Evolutionary conservation across 495 filamentous ascomycete genomes (phyloP).

Genomic region (Melanomma pulvis-pyrius): DNA sequence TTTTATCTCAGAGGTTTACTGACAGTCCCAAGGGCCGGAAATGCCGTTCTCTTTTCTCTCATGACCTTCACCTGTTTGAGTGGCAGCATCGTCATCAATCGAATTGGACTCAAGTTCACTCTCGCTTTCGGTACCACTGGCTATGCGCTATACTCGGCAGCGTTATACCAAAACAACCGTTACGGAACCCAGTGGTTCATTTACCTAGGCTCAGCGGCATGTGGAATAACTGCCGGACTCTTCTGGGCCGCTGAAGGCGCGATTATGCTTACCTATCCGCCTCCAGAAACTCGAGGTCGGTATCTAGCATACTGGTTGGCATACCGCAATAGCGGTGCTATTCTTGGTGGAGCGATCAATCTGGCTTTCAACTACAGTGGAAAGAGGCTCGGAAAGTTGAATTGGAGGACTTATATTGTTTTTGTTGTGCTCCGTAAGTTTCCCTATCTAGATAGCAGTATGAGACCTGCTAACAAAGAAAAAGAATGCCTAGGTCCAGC

Average conservation of each 20-base stretch:
- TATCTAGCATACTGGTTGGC: slow-evolving; percentile 16
- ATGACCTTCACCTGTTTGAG: slow-evolving; percentile 5
- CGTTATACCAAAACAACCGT: slow-evolving; percentile 15
- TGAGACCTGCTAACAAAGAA: background rate
- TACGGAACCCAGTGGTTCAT: slow-evolving; percentile 17
- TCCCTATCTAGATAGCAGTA: background rate
- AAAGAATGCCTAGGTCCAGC: slow-evolving; percentile 12
- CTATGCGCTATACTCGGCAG: slow-evolving; percentile 9
- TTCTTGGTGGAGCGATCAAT: slow-evolving; percentile 9
- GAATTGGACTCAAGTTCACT: slow-evolving; percentile 4
- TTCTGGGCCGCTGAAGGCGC: too few relatives aligned
- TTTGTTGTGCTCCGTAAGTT: slow-evolving; percentile 14
- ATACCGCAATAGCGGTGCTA: slow-evolving; percentile 10
- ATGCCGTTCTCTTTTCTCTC: background rate
- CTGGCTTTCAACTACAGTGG: slow-evolving; percentile 17
- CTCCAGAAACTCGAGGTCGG: background rate
- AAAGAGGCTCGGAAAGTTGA: slow-evolving; percentile 8
- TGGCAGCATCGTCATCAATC: slow-evolving; percentile 8
- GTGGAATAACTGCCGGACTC: slow-evolving; percentile 10
- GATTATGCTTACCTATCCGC: too few relatives aligned
- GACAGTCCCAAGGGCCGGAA: background rate
- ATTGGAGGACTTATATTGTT: slow-evolving; percentile 15
- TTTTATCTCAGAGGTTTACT: background rate
- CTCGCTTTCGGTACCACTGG: slow-evolving; percentile 2
- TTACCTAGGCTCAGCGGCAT: slow-evolving; percentile 7